Percentiles rank a stretch among this genome's conserved stretches.
These are phyloP conservation scores for Entamoeba dispar DNA, from an alignment of 208 protist species.

Conservation along the genomic window DNA sequence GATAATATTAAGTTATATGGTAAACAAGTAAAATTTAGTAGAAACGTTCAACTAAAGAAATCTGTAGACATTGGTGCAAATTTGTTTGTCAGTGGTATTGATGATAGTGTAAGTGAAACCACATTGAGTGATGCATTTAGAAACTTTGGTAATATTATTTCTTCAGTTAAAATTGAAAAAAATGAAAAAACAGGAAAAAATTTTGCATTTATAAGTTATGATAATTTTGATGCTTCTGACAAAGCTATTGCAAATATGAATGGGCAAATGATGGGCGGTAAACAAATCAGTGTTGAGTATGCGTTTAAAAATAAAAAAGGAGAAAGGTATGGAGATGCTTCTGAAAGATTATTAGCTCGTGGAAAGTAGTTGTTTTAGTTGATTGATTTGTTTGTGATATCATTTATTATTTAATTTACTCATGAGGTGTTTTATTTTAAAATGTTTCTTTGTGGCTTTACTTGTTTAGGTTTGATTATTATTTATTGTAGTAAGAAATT, in stretches of 20 bases:
- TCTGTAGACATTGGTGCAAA: constrained; percentile 61
- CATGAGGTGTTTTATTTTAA: too few species aligned
- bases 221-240: constrained; percentile 57
- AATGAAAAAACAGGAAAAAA: constrained; percentile 46
- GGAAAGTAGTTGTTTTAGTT: too few species aligned
- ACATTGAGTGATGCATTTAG: constrained; percentile 57
- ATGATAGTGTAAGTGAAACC: constrained; percentile 59
- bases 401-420: too few species aligned
- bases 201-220: constrained; percentile 64
- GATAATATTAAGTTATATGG: constrained; percentile 59
- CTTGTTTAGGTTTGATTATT: too few species aligned
- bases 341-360: constrained; percentile 4
- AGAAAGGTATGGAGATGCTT: constrained; percentile 44
- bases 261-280: constrained; percentile 51
- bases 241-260: constrained; percentile 55
- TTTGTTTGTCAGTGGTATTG: constrained; percentile 67
- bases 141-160: constrained; percentile 52
- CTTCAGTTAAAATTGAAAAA: constrained; percentile 54
- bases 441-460: too few species aligned
- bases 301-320: constrained; percentile 59
- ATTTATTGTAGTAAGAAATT: too few species aligned
- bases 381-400: too few species aligned
- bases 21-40: constrained; percentile 54
- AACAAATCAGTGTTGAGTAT: constrained; percentile 54
- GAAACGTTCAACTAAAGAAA: constrained; percentile 30